Conservation (phyloP, 345 rosid species). For the Citrus maxima region DNA sequence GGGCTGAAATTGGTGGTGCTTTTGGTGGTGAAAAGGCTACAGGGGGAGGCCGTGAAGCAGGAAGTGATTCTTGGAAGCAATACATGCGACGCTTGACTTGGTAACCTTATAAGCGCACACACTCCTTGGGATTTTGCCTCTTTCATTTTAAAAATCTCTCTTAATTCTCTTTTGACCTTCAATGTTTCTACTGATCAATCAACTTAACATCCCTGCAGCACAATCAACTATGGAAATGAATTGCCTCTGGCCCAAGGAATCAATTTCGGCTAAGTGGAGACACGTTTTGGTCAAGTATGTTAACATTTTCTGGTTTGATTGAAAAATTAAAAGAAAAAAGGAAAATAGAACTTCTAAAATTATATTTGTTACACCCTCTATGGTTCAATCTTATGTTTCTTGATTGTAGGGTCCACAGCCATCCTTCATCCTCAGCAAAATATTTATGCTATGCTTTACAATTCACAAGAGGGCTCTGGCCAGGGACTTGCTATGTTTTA, state of each 20-base stretch:
- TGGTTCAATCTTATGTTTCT: not conserved
- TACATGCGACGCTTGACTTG: conserved; percentile 98
- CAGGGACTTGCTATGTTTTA: not conserved
- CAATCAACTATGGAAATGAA: conserved; percentile 89
- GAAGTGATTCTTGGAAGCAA: conserved; percentile 99
- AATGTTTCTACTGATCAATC: not conserved
- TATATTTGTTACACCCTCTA: not conserved
- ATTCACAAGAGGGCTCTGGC: not conserved
- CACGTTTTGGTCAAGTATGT: not conserved
- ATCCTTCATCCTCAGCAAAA: not conserved
- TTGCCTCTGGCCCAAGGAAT: conserved; percentile 97
- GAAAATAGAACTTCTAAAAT: not conserved
- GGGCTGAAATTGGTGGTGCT: conserved; percentile 98
- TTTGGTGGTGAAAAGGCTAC: conserved; percentile 97
- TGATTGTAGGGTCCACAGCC: conserved; percentile 6
- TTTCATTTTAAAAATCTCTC: not conserved
- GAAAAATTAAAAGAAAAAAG: not conserved
- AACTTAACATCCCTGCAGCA: conserved; percentile 41
- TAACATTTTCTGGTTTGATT: not conserved
- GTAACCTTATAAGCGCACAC: conserved; percentile 26
- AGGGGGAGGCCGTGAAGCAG: conserved; percentile 98
- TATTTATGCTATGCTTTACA: not conserved
- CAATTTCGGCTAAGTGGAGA: conserved; percentile 62
- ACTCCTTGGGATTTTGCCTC: not conserved
- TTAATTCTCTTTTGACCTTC: not conserved